Evolutionary conservation across 2,329 filamentous ascomycete genomes (phyloP).

Genomic region (Acephala macrosclerotiorum): DNA sequence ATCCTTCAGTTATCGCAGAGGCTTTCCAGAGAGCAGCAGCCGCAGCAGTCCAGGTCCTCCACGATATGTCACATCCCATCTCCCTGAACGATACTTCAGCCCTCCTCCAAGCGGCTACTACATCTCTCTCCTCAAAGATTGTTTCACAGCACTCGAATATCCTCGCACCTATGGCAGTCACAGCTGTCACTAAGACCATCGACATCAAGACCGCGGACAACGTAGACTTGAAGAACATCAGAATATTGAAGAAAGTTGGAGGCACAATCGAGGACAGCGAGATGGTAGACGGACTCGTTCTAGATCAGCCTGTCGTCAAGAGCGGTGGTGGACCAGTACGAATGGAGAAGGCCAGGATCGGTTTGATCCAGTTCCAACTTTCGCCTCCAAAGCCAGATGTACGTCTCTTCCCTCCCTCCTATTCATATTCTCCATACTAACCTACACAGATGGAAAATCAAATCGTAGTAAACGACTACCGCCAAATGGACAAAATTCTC

Average conservation of each 20-base stretch:
- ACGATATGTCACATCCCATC: conserved; percentile 96
- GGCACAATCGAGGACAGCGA: conserved; percentile 99
- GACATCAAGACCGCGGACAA: conserved; percentile 96
- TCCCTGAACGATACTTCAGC: conserved; percentile 86
- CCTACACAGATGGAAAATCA: conserved; percentile 90
- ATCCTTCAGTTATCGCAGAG: conserved; percentile 97
- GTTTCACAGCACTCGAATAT: conserved; percentile 96
- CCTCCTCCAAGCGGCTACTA: conserved; percentile 95
- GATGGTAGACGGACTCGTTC: conserved; percentile 91
- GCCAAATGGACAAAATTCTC: conserved; percentile 99
- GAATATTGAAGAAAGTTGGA: conserved; percentile 96
- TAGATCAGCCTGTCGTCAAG: conserved; percentile 94
- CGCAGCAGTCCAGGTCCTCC: conserved; percentile 86
- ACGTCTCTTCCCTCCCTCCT: conserved; percentile 45
- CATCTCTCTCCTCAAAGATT: conserved; percentile 97
- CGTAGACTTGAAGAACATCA: conserved; percentile 94
- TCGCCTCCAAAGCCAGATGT: conserved; percentile 97
- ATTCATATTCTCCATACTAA: conserved; percentile 23
- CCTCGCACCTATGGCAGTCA: conserved; percentile 97
- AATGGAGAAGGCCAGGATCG: conserved; percentile 98
- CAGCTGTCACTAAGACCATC: conserved; percentile 94
- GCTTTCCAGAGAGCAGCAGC: conserved; percentile 94
- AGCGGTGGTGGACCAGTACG: conserved; percentile 87
- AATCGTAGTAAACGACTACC: conserved; percentile 98
- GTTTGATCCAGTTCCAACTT: conserved; percentile 97